These are phyloP conservation scores for Kluyveromyces marxianus DNA, from an alignment of 1,139 yeast species.

Conservation along the genomic window DNA sequence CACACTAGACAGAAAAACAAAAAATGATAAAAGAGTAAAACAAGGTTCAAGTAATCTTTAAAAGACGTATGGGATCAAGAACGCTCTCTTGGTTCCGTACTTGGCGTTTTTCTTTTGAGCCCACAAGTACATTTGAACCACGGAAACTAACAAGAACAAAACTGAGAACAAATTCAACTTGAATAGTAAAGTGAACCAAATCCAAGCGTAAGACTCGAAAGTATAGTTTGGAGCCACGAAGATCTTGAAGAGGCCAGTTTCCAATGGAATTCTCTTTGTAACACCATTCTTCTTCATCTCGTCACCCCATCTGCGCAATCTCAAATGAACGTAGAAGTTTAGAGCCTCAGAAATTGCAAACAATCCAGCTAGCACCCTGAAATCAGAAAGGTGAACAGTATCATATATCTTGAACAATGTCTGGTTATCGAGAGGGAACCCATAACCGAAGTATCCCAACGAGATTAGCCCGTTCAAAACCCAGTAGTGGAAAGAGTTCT, in stretches of 20 bases:
- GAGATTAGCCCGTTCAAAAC: conserved; percentile 69
- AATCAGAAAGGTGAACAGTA: conserved; percentile 14
- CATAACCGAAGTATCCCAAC: conserved; percentile 64
- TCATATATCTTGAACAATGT: conserved; percentile 15
- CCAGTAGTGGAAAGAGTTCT: conserved; percentile 91
- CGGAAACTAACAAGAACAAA: conserved; percentile 61
- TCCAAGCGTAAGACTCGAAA: conserved; percentile 76
- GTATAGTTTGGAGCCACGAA: conserved; percentile 72
- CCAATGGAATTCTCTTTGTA: conserved; percentile 31
- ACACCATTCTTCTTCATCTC: conserved; percentile 34
- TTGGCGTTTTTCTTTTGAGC: conserved; percentile 53
- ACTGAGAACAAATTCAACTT: conserved; percentile 74
- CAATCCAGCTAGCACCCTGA: conserved; percentile 33
- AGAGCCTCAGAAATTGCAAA: conserved; percentile 67
- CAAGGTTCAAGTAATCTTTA: conserved; percentile 8
- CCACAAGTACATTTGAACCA: conserved; percentile 69
- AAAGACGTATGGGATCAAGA: conserved; percentile 34
- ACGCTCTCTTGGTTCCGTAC: conserved; percentile 35
- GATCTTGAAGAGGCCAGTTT: conserved; percentile 39
- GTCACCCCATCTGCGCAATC: conserved; percentile 35
- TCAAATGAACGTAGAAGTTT: conserved; percentile 60
- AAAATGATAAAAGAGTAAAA: no score
- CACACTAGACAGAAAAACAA: not conserved
- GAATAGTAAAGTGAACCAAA: conserved; percentile 51
- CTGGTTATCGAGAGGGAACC: conserved; percentile 33